Conservation (phyloP, 306 rosid genomes). For the Ammopiptanthus mongolicus region DNA sequence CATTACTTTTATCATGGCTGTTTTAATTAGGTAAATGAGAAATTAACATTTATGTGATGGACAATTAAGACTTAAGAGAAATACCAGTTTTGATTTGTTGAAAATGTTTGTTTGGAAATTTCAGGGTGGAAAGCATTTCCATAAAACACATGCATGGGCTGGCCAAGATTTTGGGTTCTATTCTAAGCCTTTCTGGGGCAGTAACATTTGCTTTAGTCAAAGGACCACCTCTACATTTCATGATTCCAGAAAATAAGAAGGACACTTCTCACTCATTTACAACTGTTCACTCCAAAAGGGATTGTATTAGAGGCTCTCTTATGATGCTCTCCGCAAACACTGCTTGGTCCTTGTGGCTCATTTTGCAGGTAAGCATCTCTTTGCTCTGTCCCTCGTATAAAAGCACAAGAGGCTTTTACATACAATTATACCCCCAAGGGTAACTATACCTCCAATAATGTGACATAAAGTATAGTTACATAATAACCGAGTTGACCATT, state of each 20-base stretch:
- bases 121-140: slow-evolving; percentile 68
- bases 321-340: slow-evolving; percentile 81
- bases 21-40: slow-evolving; percentile 45
- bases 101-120: slow-evolving; percentile 3
- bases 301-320: slow-evolving; percentile 57
- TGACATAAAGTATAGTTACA: too few species aligned
- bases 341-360: slow-evolving; percentile 81
- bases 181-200: slow-evolving; percentile 68
- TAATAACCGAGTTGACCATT: not conserved
- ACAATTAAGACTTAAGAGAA: not conserved
- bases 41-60: not conserved
- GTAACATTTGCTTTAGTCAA: slow-evolving; percentile 65
- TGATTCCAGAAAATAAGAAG: slow-evolving; percentile 28
- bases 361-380: slow-evolving; percentile 57
- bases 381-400: not conserved
- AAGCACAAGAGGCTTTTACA: not conserved
- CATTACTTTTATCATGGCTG: slow-evolving; percentile 73
- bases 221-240: slow-evolving; percentile 58
- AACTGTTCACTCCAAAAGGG: slow-evolving; percentile 27
- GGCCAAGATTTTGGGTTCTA: slow-evolving; percentile 72
- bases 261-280: not conserved
- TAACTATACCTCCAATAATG: not conserved
- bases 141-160: slow-evolving; percentile 47
- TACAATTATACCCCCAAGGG: not conserved
- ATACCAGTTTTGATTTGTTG: not conserved